Evolutionary conservation across 1,284 basidiomycete genomes (phyloP).

Genomic region (Athelia psychrophila): DNA sequence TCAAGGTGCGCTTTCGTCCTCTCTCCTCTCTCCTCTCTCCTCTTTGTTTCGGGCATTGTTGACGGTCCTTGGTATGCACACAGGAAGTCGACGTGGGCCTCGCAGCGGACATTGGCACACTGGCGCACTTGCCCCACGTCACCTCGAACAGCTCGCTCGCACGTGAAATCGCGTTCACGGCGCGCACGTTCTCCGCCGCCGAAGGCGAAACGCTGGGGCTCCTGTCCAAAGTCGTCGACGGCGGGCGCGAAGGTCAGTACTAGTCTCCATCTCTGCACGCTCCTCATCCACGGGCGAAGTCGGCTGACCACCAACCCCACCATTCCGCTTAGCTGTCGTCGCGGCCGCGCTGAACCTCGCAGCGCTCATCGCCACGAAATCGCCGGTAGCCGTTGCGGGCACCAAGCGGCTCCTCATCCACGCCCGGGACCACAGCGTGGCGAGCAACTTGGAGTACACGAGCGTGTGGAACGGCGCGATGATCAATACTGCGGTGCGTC

Average conservation of each 20-base stretch:
- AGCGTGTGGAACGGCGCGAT: constrained; percentile 74
- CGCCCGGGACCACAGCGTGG: constrained; percentile 77
- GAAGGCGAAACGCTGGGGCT: constrained; percentile 80
- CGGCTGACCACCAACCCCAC: too few relatives aligned
- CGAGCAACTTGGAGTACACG: constrained; percentile 79
- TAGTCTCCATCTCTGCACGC: too few relatives aligned
- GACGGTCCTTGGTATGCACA: background rate
- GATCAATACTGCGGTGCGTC: constrained; percentile 65
- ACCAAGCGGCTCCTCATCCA: constrained; percentile 81
- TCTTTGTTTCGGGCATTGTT: too few relatives aligned
- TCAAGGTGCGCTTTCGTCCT: constrained; percentile 61
- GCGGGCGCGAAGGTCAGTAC: constrained; percentile 60
- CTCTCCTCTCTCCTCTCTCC: too few relatives aligned
- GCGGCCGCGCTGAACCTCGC: constrained; percentile 67
- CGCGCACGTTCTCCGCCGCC: constrained; percentile 63
- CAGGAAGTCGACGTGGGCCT: constrained; percentile 91
- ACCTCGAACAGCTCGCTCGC: constrained; percentile 79
- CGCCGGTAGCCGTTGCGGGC: constrained; percentile 77
- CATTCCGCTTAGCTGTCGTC: too few relatives aligned
- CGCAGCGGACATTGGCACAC: constrained; percentile 88
- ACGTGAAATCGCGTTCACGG: constrained; percentile 80
- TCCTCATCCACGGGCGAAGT: too few relatives aligned
- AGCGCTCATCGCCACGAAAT: constrained; percentile 69
- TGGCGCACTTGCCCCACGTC: constrained; percentile 84
- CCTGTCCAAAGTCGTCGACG: constrained; percentile 72